These are phyloP conservation scores for Lepiota venenata DNA, from an alignment of 768 basidiomycete species.

Conservation along the genomic window DNA sequence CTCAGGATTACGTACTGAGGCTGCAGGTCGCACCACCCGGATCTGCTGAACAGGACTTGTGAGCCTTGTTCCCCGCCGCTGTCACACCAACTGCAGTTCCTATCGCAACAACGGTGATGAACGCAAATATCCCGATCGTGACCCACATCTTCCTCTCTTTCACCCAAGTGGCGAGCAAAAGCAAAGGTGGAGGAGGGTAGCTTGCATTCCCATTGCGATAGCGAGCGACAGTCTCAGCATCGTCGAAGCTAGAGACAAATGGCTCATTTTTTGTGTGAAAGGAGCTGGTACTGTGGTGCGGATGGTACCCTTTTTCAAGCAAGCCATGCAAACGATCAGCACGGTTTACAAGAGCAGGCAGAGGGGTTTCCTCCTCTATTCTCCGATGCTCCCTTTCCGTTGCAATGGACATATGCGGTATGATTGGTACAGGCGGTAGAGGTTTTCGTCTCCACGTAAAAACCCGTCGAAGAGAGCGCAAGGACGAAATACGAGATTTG, in stretches of 20 bases:
- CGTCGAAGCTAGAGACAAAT: slow-evolving; percentile 19
- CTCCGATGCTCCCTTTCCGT: slow-evolving; percentile 38
- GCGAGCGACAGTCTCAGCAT: slow-evolving; percentile 9
- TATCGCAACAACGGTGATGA: slow-evolving; percentile 37
- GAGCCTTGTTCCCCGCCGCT: slow-evolving; percentile 26
- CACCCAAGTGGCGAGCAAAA: slow-evolving; percentile 9
- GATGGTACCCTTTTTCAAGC: slow-evolving; percentile 50
- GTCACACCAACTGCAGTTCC: slow-evolving; percentile 44
- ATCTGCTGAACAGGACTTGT: slow-evolving; percentile 34
- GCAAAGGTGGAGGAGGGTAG: not conserved
- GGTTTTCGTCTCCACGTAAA: slow-evolving; percentile 50
- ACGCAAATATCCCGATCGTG: slow-evolving; percentile 23
- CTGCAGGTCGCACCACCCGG: slow-evolving; percentile 50
- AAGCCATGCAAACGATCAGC: slow-evolving; percentile 46
- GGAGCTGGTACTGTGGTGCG: slow-evolving; percentile 41
- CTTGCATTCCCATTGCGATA: not conserved
- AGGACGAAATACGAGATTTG: slow-evolving; percentile 44
- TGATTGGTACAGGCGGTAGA: slow-evolving; percentile 54
- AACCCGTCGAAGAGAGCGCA: slow-evolving; percentile 32
- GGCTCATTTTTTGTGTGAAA: slow-evolving; percentile 19
- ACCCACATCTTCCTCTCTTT: slow-evolving; percentile 14
- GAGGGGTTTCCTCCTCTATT: slow-evolving; percentile 42
- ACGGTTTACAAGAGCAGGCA: slow-evolving; percentile 51
- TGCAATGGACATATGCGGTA: slow-evolving; percentile 42
- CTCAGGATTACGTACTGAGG: slow-evolving; percentile 40